Evolutionary conservation across 2,329 filamentous ascomycete species (phyloP).

Genomic region (Penicillium janthinellum): DNA sequence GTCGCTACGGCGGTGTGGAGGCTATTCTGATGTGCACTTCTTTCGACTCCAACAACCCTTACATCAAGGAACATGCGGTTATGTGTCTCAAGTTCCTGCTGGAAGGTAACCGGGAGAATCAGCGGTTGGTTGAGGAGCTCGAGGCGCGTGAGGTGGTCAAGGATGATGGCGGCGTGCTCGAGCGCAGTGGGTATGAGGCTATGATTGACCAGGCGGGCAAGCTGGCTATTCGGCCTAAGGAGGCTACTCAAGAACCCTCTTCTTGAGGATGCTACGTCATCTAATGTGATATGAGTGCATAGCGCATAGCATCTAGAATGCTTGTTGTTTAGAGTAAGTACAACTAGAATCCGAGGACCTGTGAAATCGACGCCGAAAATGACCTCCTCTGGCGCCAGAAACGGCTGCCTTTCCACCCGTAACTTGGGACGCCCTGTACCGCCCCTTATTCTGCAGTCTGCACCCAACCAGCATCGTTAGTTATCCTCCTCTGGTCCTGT

Average conservation of each 20-base stretch:
- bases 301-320: background rate
- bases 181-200: conserved; percentile 47
- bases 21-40: conserved; percentile 84
- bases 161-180: conserved; percentile 43
- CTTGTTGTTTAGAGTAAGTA: background rate
- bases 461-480: too few relatives aligned
- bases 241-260: conserved; percentile 11
- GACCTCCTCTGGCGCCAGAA: too few relatives aligned
- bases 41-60: conserved; percentile 91
- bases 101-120: conserved; percentile 55
- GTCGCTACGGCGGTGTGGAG: conserved; percentile 81
- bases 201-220: conserved; percentile 48
- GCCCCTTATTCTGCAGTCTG: too few relatives aligned
- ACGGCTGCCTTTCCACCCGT: too few relatives aligned
- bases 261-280: background rate
- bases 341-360: too few relatives aligned
- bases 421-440: too few relatives aligned
- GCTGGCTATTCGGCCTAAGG: conserved; percentile 43
- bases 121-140: conserved; percentile 55
- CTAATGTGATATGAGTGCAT: conserved; percentile 1
- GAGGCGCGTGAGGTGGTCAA: conserved; percentile 49
- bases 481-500: too few relatives aligned
- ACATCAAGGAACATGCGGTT: conserved; percentile 87
- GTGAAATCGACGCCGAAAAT: too few relatives aligned
- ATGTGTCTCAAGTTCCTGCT: conserved; percentile 78